Conservation (phyloP, 2,329 filamentous ascomycete species). For the Stachybotrys elegans region DNA sequence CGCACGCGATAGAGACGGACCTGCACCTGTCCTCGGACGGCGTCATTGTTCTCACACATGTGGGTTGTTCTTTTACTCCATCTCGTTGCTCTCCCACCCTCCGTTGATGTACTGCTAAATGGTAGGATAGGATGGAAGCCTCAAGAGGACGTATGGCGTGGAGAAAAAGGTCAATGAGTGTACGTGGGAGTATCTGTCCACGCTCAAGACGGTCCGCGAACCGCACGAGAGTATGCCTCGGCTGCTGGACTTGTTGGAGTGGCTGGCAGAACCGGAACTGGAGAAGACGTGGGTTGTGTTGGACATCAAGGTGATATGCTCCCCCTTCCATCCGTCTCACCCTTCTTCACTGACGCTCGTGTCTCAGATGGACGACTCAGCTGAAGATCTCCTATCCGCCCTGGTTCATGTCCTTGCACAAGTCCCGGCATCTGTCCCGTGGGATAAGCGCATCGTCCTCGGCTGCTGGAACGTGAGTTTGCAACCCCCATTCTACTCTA, state of each 20-base stretch:
- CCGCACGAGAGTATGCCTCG: constrained; percentile 70
- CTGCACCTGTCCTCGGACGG: constrained; percentile 77
- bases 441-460: constrained; percentile 69
- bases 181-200: constrained; percentile 68
- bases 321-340: no score
- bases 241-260: constrained; percentile 68
- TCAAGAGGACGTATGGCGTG: constrained; percentile 80
- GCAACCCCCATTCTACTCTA: constrained; percentile 2
- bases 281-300: constrained; percentile 75
- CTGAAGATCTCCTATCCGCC: constrained; percentile 63
- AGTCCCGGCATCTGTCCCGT: constrained; percentile 48
- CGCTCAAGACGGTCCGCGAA: constrained; percentile 59
- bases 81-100: no score
- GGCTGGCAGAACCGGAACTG: constrained; percentile 57
- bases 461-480: constrained; percentile 71
- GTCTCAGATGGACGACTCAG: constrained; percentile 60
- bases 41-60: constrained; percentile 80
- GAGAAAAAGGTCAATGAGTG: constrained; percentile 68
- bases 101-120: not conserved
- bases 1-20: constrained; percentile 84
- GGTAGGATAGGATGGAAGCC: constrained; percentile 56
- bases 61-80: no score
- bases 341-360: no score
- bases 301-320: constrained; percentile 70
- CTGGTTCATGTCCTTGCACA: constrained; percentile 60